These are phyloP conservation scores for Petunia axillaris DNA, from an alignment of 257 asterid genomes.

Conservation along the genomic window DNA sequence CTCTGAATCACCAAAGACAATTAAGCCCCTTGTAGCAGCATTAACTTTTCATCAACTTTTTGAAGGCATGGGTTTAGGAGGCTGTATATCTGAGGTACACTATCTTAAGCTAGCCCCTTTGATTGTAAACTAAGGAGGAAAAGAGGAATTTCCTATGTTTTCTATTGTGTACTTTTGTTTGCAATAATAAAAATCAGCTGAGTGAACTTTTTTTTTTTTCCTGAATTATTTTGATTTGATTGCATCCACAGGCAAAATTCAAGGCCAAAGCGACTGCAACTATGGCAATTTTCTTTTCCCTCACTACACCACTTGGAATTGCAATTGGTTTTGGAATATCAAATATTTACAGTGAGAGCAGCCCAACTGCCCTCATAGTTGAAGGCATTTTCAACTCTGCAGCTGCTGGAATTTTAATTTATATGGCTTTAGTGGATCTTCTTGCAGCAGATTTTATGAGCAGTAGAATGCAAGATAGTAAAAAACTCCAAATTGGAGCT, in stretches of 20 bases:
- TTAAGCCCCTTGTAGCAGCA: slow-evolving; percentile 31
- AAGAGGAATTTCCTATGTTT: neutral
- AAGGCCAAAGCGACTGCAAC: neutral
- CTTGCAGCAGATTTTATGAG: slow-evolving; percentile 36
- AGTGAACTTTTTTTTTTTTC: neutral
- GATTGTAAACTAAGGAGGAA: neutral
- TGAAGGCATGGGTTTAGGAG: slow-evolving; percentile 40
- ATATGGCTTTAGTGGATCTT: slow-evolving; percentile 35
- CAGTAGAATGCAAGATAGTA: slow-evolving; percentile 19
- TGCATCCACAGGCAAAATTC: slow-evolving; percentile 24
- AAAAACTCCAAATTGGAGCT: slow-evolving; percentile 27
- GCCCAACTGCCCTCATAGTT: slow-evolving; percentile 27
- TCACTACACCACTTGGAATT: slow-evolving; percentile 31
- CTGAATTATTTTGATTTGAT: neutral
- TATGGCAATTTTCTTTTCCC: slow-evolving; percentile 31
- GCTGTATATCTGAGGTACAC: slow-evolving; percentile 29
- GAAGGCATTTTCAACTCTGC: slow-evolving; percentile 33
- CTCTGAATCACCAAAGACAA: slow-evolving; percentile 24
- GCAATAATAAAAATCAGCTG: too few species aligned
- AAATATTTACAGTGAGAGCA: slow-evolving; percentile 25
- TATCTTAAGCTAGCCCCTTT: neutral
- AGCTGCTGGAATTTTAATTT: slow-evolving; percentile 32
- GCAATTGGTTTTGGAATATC: slow-evolving; percentile 32
- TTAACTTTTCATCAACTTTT: slow-evolving; percentile 34
- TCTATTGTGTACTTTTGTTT: too few species aligned